Conservation (phyloP, 2,329 filamentous ascomycete species). For the Ophiostoma ulmi region DNA sequence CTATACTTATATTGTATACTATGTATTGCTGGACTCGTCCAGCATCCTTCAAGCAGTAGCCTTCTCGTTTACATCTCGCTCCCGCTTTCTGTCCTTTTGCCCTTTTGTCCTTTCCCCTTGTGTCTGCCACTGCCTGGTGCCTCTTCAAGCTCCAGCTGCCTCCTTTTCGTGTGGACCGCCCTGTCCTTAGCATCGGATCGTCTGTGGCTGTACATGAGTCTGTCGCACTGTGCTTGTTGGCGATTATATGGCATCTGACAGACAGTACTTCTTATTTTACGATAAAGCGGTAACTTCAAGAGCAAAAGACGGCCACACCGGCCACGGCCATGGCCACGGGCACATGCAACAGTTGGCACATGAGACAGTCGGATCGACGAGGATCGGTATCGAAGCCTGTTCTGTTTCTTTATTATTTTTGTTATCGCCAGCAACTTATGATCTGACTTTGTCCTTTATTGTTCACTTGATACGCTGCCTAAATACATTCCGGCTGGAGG, state of each 20-base stretch:
- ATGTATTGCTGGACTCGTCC: background rate
- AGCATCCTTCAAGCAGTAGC: background rate
- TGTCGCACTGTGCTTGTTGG: background rate
- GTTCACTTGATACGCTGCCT: background rate
- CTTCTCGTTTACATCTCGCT: conserved; percentile 1
- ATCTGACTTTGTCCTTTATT: too few species aligned
- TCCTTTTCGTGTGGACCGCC: conserved; percentile 15
- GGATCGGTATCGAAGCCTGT: background rate
- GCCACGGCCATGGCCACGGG: too few species aligned
- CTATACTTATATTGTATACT: too few species aligned
- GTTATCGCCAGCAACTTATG: too few species aligned
- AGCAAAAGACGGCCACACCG: too few species aligned
- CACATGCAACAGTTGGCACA: too few species aligned
- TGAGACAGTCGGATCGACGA: background rate
- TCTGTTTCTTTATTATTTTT: background rate
- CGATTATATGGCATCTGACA: background rate
- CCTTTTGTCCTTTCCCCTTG: background rate
- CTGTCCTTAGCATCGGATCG: background rate
- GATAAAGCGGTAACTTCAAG: too few species aligned
- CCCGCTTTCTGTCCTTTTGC: conserved; percentile 8
- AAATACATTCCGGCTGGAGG: conserved; percentile 1
- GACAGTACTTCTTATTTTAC: background rate
- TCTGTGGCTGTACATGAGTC: conserved; percentile 1
- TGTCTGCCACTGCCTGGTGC: background rate
- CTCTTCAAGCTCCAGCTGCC: conserved; percentile 2